A percentile compares a stretch with the other conserved stretches of the same genome.
These are phyloP conservation scores for Yamadazyma sp. DNA, from an alignment of 805 yeast species.

Conservation along the genomic window DNA sequence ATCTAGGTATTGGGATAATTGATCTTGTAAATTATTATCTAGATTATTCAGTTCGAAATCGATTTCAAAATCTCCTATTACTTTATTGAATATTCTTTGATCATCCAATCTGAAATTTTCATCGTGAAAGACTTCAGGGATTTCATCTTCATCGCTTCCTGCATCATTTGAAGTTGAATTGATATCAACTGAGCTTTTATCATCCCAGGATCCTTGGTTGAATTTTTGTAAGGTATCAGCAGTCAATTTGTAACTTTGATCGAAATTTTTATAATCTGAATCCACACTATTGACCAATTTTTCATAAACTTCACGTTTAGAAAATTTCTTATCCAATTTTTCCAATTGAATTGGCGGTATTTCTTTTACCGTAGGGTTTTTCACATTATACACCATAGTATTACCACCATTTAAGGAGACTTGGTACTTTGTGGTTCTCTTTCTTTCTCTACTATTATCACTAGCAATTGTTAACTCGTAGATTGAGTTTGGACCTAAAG, in stretches of 20 bases:
- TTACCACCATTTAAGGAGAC: slow-evolving; percentile 42
- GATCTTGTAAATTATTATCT: slow-evolving; percentile 65
- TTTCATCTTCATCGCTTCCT: slow-evolving; percentile 15
- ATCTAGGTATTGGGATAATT: slow-evolving; percentile 78
- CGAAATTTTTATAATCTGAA: slow-evolving; percentile 33
- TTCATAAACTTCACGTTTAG: slow-evolving; percentile 18
- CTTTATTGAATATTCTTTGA: slow-evolving; percentile 77
- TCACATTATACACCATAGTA: slow-evolving; percentile 42
- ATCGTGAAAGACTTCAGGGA: slow-evolving; percentile 71
- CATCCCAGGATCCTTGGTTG: slow-evolving; percentile 4
- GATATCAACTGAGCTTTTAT: slow-evolving; percentile 5
- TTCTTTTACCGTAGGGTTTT: slow-evolving; percentile 73
- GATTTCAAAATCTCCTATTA: slow-evolving; percentile 58
- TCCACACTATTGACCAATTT: slow-evolving; percentile 17
- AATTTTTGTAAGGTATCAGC: slow-evolving; percentile 34
- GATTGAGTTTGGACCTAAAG: slow-evolving; percentile 72
- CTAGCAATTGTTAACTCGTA: slow-evolving; percentile 69
- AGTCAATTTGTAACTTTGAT: slow-evolving; percentile 37
- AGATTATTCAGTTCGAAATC: slow-evolving; percentile 18
- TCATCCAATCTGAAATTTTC: slow-evolving; percentile 78
- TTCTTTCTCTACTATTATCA: slow-evolving; percentile 41
- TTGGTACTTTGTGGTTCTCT: slow-evolving; percentile 28
- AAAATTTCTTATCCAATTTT: slow-evolving; percentile 25
- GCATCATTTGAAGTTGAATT: slow-evolving; percentile 8
- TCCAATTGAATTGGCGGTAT: slow-evolving; percentile 74